Conservation (phyloP, 2,329 filamentous ascomycete species). For the Colletotrichum sp. region DNA sequence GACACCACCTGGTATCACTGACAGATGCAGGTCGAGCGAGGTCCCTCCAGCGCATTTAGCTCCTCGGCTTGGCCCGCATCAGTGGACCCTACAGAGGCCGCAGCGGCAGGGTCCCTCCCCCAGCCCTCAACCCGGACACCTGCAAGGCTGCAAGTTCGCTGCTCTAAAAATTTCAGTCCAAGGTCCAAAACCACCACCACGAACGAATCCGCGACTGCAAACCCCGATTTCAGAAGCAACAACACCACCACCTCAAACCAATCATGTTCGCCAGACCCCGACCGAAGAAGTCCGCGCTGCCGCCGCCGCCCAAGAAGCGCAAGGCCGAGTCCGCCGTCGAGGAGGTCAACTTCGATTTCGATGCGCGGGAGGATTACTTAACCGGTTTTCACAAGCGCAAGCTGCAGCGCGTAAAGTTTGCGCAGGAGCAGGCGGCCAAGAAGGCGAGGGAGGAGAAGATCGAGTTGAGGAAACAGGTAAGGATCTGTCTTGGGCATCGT, state of each 20-base stretch:
- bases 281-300: slow-evolving; percentile 60
- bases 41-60: slow-evolving; percentile 15
- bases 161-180: slow-evolving; percentile 8
- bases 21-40: not conserved
- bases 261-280: slow-evolving; percentile 62
- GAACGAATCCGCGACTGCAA: not conserved
- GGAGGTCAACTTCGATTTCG: slow-evolving; percentile 84
- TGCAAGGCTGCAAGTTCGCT: slow-evolving; percentile 10
- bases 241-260: slow-evolving; percentile 1
- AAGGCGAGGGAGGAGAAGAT: slow-evolving; percentile 79
- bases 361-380: slow-evolving; percentile 82
- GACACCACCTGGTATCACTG: not conserved
- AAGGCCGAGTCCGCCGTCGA: slow-evolving; percentile 67
- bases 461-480: slow-evolving; percentile 75
- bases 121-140: not conserved
- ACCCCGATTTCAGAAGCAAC: not conserved
- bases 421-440: slow-evolving; percentile 80
- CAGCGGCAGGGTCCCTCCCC: slow-evolving; percentile 1
- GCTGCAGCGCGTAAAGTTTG: slow-evolving; percentile 80
- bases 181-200: slow-evolving; percentile 3
- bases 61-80: slow-evolving; percentile 18
- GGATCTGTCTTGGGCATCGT: not conserved
- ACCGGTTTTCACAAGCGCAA: slow-evolving; percentile 98
- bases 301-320: slow-evolving; percentile 68
- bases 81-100: slow-evolving; percentile 18